Conservation (phyloP, 768 basidiomycete species). For the Lyophyllum semitale region DNA sequence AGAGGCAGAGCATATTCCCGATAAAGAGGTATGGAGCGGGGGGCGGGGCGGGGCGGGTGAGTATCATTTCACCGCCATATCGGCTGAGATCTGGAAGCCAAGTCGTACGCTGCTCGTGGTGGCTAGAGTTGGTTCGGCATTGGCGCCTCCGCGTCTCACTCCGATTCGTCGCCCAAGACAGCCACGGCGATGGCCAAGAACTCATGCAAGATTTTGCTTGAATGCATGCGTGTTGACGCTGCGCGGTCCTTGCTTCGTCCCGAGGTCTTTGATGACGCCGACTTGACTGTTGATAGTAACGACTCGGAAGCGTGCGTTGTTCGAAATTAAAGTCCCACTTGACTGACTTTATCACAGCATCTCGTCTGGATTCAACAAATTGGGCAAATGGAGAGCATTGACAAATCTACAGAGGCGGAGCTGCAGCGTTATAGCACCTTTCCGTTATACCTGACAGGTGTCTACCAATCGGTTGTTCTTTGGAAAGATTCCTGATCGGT, state of each 20-base stretch:
- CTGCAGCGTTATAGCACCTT: not conserved
- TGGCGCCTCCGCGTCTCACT: not conserved
- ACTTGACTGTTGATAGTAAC: not conserved
- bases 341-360: not conserved
- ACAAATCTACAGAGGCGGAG: not conserved
- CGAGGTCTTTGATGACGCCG: conserved; percentile 6
- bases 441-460: conserved; percentile 1
- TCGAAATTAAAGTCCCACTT: not conserved
- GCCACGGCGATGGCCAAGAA: conserved; percentile 4
- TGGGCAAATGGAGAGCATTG: not conserved
- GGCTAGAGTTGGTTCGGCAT: not conserved
- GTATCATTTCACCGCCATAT: too few relatives aligned
- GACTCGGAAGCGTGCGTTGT: not conserved
- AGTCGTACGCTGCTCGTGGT: not conserved
- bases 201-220: conserved; percentile 4
- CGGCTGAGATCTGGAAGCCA: too few relatives aligned
- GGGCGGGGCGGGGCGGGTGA: too few relatives aligned
- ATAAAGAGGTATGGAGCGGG: too few relatives aligned
- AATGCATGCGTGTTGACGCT: conserved; percentile 9
- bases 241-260: conserved; percentile 3
- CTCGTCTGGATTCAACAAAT: not conserved
- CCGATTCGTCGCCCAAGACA: not conserved
- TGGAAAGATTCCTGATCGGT: not conserved
- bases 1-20: too few relatives aligned
- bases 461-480: not conserved